Conservation (phyloP, 768 basidiomycete genomes). For the Trametes maxima region DNA sequence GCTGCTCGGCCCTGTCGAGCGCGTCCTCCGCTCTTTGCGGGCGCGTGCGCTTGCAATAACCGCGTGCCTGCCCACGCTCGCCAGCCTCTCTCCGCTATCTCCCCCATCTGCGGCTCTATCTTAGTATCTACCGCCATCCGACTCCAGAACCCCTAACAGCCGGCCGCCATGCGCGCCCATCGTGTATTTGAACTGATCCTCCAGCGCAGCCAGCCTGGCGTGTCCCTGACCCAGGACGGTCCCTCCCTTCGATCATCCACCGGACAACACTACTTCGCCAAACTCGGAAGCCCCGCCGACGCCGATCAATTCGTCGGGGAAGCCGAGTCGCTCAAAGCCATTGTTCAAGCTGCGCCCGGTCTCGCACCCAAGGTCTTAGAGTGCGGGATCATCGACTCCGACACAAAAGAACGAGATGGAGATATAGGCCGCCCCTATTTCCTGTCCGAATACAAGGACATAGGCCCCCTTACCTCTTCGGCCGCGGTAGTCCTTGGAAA, state of each 20-base stretch:
- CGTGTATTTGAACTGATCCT: conserved; percentile 47
- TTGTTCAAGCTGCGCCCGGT: conserved; percentile 65
- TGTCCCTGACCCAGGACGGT: conserved; percentile 47
- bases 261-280: conserved; percentile 63
- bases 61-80: neutral
- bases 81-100: neutral
- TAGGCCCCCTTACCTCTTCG: conserved; percentile 47
- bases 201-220: conserved; percentile 50
- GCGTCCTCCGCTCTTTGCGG: conserved; percentile 5
- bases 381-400: conserved; percentile 41
- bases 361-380: conserved; percentile 61
- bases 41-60: neutral
- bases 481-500: conserved; percentile 56
- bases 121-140: too few relatives aligned
- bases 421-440: conserved; percentile 56
- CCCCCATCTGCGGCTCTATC: neutral
- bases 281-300: conserved; percentile 54
- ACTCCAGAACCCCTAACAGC: too few relatives aligned
- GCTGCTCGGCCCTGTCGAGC: neutral
- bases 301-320: conserved; percentile 71
- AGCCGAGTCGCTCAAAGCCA: conserved; percentile 65
- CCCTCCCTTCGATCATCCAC: conserved; percentile 57
- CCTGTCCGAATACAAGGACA: conserved; percentile 73
- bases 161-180: conserved; percentile 8
- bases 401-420: conserved; percentile 31